Evolutionary conservation across 345 rosid genomes (phyloP), one percentile per base, ranked within the genome.

Genomic region (Gynandropsis gynandra): DNA sequence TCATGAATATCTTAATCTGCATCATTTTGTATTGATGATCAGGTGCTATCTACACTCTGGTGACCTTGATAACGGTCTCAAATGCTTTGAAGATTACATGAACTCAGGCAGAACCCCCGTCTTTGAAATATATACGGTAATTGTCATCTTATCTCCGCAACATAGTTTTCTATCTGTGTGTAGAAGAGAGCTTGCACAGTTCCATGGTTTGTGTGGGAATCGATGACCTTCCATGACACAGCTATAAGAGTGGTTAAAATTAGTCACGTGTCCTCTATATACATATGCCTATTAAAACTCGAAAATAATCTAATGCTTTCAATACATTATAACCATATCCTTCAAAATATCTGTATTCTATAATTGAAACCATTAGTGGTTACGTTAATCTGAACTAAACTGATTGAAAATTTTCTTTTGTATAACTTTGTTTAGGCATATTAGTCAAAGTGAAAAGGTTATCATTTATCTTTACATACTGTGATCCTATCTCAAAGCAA

Each of bases 1-100:
- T 15, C 37, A 4, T 50, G 36, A n/a, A 41, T 38, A 29, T 44
- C 10, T 7, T 47, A 24, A 46, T 31, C 47, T 45, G 29, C 27
- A 38, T 57, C 20, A 5, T 11, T 1, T 40, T 45, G 50, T 29
- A 14, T 49, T 61, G 50, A 52, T 62, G n/a, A 56, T 31, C 64
- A 92, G 98, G 79, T 92, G 98, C 73, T 81, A 92, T 72, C 68
- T 85, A 50, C 74, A 59, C 48, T 57, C 81, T 39, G 83, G 90
- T 58, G 87, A 92, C 66, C 61, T 87, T 16, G 81, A 85, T 48
- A 76, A 58, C 24, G 96, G 83, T 74, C 75, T 68, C 67, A 69
- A 70, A 75, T 16, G 42, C 51, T 82, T 82, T 72, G 75, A 77
- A 62, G 84, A 85, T 17, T 67, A 73, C 77, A 51, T 80, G 71